A percentile compares a stretch with the other conserved stretches of the same genome.
phyloP scores from a whole-genome alignment of 106 monocot species.

The Phalaenopsis aphrodite region DNA sequence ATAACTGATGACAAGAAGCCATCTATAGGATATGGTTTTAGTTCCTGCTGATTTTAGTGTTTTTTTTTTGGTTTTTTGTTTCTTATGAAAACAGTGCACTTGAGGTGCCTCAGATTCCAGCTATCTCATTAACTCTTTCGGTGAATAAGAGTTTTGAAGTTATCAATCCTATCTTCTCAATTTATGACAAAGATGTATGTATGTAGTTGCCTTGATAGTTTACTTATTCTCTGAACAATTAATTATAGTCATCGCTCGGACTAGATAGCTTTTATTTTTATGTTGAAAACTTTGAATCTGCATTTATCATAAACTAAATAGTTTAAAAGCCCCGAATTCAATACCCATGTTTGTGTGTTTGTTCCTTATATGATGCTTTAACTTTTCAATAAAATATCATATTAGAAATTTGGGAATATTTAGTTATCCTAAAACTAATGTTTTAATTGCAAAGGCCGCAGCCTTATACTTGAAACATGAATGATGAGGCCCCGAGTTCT shows the following conservation, averaged over 20 bases:
- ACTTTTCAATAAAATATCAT: too few species aligned
- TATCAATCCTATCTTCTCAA: conserved; percentile 45
- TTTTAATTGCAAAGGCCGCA: too few species aligned
- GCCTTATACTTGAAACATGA: background rate
- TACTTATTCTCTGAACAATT: background rate
- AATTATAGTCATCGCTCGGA: background rate
- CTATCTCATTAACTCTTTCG: conserved; percentile 46
- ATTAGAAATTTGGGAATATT: too few species aligned
- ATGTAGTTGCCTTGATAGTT: background rate
- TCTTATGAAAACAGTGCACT: conserved; percentile 45
- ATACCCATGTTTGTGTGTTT: background rate
- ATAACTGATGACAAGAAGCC: background rate
- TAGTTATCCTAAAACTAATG: too few species aligned
- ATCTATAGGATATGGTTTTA: background rate
- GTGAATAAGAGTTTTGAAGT: conserved; percentile 63
- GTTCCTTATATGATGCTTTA: too few species aligned
- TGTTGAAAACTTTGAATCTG: background rate
- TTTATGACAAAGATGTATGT: conserved; percentile 55
- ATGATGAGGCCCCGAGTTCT: background rate
- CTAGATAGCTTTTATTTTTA: background rate
- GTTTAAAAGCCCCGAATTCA: background rate
- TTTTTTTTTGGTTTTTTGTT: background rate
- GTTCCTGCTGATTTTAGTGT: background rate
- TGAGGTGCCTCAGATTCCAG: conserved; percentile 58
- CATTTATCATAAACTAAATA: background rate